phyloP scores from a whole-genome alignment of 129 eudicot genomes.

The Arctium lappa region DNA sequence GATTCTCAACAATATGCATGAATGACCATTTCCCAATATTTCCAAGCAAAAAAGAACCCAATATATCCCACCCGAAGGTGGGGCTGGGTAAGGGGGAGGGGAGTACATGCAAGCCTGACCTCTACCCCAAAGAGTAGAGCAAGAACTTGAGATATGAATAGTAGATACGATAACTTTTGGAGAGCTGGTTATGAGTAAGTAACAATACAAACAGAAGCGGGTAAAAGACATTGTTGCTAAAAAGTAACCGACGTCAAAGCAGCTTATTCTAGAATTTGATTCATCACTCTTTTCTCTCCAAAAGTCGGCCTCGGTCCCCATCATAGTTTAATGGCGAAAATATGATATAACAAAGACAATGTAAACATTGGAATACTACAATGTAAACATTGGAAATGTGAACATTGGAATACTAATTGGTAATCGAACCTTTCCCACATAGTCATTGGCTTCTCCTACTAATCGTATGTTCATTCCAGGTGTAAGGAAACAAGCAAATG shows the following conservation, averaged over 20 bases:
- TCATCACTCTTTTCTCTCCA: neutral
- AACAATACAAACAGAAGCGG: neutral
- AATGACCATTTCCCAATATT: neutral
- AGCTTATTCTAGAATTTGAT: neutral
- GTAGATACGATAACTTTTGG: neutral
- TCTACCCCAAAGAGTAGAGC: neutral
- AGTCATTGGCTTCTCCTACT: slow-evolving; percentile 97
- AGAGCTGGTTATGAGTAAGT: neutral
- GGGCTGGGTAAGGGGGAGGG: neutral
- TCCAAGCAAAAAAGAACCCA: neutral
- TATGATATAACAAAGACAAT: neutral
- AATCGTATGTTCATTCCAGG: slow-evolving; percentile 96
- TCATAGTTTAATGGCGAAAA: neutral
- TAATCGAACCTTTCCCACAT: slow-evolving; percentile 89
- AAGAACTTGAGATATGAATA: neutral
- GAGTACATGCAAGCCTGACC: neutral
- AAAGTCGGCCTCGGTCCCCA: neutral
- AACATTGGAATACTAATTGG: neutral
- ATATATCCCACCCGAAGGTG: neutral
- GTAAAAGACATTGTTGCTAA: neutral
- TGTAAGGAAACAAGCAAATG: slow-evolving; percentile 89
- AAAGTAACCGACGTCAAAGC: neutral
- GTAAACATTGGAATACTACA: neutral
- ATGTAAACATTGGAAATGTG: neutral
- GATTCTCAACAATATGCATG: neutral